Conservation (phyloP, 2,329 filamentous ascomycete species). For the Tothia fuscella region DNA sequence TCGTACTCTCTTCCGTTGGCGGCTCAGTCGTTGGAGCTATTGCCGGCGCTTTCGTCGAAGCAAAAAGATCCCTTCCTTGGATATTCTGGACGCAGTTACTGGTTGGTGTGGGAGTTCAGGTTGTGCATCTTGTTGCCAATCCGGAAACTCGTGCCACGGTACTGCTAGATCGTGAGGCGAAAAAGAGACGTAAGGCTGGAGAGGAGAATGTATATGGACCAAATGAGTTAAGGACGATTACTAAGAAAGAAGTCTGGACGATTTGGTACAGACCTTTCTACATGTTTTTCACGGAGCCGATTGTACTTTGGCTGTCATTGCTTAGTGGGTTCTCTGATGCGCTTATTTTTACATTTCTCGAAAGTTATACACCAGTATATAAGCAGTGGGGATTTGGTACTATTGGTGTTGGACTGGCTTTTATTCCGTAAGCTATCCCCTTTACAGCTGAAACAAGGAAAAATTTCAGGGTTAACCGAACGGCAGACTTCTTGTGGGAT, state of each 20-base stretch:
- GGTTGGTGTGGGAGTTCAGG: conserved; percentile 59
- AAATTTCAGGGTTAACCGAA: background rate
- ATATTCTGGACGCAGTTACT: conserved; percentile 80
- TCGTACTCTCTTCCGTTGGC: conserved; percentile 68
- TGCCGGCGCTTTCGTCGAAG: conserved; percentile 63
- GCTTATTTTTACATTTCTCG: conserved; percentile 68
- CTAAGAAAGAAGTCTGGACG: conserved; percentile 26
- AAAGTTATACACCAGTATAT: conserved; percentile 58
- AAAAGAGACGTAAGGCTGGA: conserved; percentile 54
- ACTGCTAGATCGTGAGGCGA: conserved; percentile 68
- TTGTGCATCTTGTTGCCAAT: conserved; percentile 55
- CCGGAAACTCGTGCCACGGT: conserved; percentile 68
- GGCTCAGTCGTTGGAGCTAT: conserved; percentile 68
- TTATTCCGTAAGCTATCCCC: conserved; percentile 37
- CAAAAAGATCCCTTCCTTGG: conserved; percentile 51
- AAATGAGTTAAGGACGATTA: conserved; percentile 49
- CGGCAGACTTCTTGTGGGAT: conserved; percentile 46
- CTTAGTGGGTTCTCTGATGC: conserved; percentile 66
- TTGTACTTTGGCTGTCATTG: conserved; percentile 58
- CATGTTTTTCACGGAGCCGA: conserved; percentile 67
- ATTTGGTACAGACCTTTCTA: conserved; percentile 56
- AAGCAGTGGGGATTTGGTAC: conserved; percentile 52
- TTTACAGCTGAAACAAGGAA: background rate
- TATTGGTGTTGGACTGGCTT: conserved; percentile 47
- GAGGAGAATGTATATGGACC: conserved; percentile 55